Evolutionary conservation across 352 stramenopile genomes (phyloP).

Genomic region (Globisporangium emineosum): DNA sequence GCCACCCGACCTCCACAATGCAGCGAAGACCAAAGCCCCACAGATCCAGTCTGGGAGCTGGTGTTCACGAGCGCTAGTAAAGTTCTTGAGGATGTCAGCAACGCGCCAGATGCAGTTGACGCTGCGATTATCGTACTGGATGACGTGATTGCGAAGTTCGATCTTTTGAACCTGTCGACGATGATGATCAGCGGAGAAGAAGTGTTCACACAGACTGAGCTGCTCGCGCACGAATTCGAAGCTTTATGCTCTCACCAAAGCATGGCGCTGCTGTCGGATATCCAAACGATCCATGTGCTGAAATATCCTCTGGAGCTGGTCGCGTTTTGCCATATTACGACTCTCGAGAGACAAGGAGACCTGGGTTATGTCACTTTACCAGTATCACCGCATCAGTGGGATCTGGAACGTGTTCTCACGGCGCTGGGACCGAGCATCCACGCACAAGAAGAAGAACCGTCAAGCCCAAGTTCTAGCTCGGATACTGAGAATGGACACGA

Average conservation of each 20-base stretch:
- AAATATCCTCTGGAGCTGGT: constrained; percentile 44
- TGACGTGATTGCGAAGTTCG: constrained; percentile 33
- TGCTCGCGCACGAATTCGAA: constrained; percentile 23
- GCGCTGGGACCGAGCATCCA: constrained; percentile 10
- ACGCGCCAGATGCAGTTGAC: constrained; percentile 11
- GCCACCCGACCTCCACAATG: constrained; percentile 10
- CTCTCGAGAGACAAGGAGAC: not conserved
- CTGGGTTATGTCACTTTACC: not conserved
- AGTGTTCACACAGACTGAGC: constrained; percentile 15
- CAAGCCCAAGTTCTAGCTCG: not conserved
- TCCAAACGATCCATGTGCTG: constrained; percentile 31
- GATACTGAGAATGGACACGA: not conserved
- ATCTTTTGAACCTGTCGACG: constrained; percentile 35
- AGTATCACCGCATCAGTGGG: not conserved
- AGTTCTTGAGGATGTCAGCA: constrained; percentile 12
- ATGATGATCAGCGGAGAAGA: not conserved
- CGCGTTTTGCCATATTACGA: constrained; percentile 32
- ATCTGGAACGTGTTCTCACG: constrained; percentile 5
- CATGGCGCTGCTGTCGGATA: constrained; percentile 18
- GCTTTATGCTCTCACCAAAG: constrained; percentile 10
- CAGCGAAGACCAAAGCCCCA: not conserved
- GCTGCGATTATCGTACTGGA: constrained; percentile 35
- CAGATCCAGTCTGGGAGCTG: constrained; percentile 24
- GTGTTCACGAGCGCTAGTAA: constrained; percentile 27
- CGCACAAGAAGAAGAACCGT: not conserved